Evolutionary conservation across 768 basidiomycete genomes (phyloP), one percentile per base, ranked within the genome.

Genomic region (Serendipita indica): DNA sequence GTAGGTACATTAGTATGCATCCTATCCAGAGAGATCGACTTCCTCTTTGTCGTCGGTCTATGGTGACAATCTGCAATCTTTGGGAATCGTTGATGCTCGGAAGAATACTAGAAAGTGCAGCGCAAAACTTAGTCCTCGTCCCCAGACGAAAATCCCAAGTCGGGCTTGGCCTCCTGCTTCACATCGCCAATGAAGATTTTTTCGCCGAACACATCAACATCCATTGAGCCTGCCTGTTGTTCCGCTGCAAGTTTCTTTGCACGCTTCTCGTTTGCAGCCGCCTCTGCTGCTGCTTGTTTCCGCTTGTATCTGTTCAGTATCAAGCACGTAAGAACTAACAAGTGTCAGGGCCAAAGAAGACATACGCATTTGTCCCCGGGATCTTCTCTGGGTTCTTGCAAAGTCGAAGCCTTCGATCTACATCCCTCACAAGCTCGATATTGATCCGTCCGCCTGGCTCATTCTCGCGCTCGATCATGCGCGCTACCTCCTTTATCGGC

Each of bases 301-400:
- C 79, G 78, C 25, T 60, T 25, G 39, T 64, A 64, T 34, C 63
- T 64, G 49, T 33, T 22, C 20, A 49, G 12, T 20, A 16, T 1
- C 16, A 20, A 30, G 12, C 28, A 34, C 12, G 39, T 60, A 28
- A 63, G 57, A 57, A 7, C 39, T 25, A 25, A 33, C 3, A 35
- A 25, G 6, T 1, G 2, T n/a, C 0, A 7, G 39, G 22, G 16
- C 33, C 25, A 27, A 32, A 43, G 16, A 83, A 68, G 16, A 83
- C 68, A 68, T 85, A 91, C 2, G 88, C 85, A 61, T 80, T 83
- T 62, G 83, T 94, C n/a, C 91, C 92, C 12, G 83, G 81, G 3
- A 94, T 83, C 69, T 93, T 96, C 70, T 94, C 92, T 3, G 96
- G 96, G 65, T 99, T 98, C 68, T 91, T 89, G 74, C 94, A 97